Evolutionary conservation across 2,329 filamentous ascomycete species (phyloP).

Genomic region (Penicillium capsulatum): DNA sequence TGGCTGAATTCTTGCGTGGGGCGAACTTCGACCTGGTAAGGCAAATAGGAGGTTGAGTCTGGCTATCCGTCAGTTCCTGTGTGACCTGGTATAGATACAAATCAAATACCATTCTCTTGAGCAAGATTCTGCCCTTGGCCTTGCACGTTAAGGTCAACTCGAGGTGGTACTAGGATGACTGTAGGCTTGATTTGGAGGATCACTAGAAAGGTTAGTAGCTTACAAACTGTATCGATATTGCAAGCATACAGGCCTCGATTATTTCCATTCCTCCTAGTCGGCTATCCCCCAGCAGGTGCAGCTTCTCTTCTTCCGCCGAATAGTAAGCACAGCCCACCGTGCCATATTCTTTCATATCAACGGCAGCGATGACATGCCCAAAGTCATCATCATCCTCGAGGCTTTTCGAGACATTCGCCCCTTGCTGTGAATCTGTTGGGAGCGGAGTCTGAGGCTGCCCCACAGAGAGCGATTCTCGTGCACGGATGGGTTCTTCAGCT

Average conservation of each 20-base stretch:
- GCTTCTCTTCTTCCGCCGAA: conserved; percentile 61
- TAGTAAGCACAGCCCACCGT: conserved; percentile 84
- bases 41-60: conserved; percentile 51
- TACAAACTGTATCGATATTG: background rate
- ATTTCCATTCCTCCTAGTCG: conserved; percentile 64
- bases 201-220: conserved; percentile 42
- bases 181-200: conserved; percentile 60
- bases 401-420: conserved; percentile 30
- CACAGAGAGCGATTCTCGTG: conserved; percentile 5
- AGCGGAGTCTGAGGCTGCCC: conserved; percentile 10
- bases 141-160: conserved; percentile 43
- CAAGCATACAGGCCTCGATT: conserved; percentile 53
- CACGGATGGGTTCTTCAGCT: conserved; percentile 3
- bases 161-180: conserved; percentile 54
- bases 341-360: conserved; percentile 67
- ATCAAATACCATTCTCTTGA: conserved; percentile 34
- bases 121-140: conserved; percentile 44
- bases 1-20: conserved; percentile 70
- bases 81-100: no score
- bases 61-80: background rate
- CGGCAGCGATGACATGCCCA: conserved; percentile 72
- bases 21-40: conserved; percentile 63
- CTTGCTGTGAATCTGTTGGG: conserved; percentile 3
- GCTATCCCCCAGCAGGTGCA: conserved; percentile 75
- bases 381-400: conserved; percentile 50